Evolutionary conservation across 768 basidiomycete species (phyloP), one percentile per base, ranked within the genome.

Genomic region (Tylopilus plumbeoviolaceoides): DNA sequence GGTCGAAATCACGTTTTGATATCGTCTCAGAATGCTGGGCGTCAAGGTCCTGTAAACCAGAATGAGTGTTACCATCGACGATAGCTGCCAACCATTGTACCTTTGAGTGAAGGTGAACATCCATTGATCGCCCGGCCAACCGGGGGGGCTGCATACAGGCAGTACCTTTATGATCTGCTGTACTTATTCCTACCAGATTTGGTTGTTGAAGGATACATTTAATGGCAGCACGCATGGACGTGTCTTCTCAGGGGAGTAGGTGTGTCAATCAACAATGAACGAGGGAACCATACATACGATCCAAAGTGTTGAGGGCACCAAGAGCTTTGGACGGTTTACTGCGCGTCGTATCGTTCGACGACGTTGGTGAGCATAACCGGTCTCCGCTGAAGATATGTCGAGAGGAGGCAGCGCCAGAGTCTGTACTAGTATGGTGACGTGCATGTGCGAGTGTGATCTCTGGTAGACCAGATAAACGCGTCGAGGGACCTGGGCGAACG

Each of bases 171-270:
- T 4, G 42, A 10, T 27, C 41, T 8, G 25, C 42, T 12, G 23
- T 27, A 46, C 43, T 18, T 8, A 70, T 52, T 21, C 66, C 67
- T 25, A 64, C 40, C 20, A 69, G 59, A 47, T 55, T 58, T 14
- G 68, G 59, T 39, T 58, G 53, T 18, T 53, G 45, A 31, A 69
- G 66, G 43, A 70, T 65, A 18, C 64, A 58, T 4, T 65, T 56
- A 41, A 70, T 62, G n/a, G 69, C 64, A 48, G 65, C 60, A 38
- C 70, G 64, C 48, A 63, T 58, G 30, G 67, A 63, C 23, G 42
- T 23, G 25, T 70, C 67, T 69, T 47, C 36, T 33, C 47, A 40
- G 21, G 31, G 30, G 7, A 11, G 8, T 30, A 30, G 30, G 21
- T 21, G 44, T 20, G 39, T 60, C 44, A 54, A 43, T 28, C 10